Evolutionary conservation across 345 rosid species (phyloP), one percentile per base, ranked within the genome.

Genomic region (Gossypium stocksii): DNA sequence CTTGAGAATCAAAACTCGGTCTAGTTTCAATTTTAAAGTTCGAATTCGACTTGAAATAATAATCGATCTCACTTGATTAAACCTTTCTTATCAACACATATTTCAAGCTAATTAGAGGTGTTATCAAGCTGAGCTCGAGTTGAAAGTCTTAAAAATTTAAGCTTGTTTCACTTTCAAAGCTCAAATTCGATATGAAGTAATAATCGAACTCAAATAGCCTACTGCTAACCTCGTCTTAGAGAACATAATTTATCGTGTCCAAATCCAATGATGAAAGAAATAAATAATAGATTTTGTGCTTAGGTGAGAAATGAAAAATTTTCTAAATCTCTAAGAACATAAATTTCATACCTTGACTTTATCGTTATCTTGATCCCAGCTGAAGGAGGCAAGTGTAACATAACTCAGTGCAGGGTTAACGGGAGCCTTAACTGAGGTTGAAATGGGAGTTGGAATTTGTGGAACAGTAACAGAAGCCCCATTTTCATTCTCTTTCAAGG

Each of bases 321-420:
- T 51, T 51, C 16, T 51, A 53, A 44, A 44, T 23, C 7, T 25
- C 44, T 48, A 17, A 16, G 20, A 62, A 72, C 17, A 34, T 45
- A 29, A 22, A 17, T 34, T 49, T n/a, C 41, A 72, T 83, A 93
- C 99, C 98, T 93, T 95, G 77, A 93, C 89, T 86, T 90, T 95
- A 41, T 93, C 98, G 79, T 77, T 88, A 77, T 95, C 99, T 86
- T 95, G 98, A 82, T 95, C 99, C 94, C 93, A 95, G 86, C 98
- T 93, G 76, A 93, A 95, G 14, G 99, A 86, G 74, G 83, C 86
- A 13, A 95, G 89, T 3, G 97, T 77, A 5, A 74, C 71, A 69
- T 93, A 95, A 65, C 46, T 89, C 75, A 75, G 2, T 4, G 82
- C 63, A 14, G 85, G 84, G 38, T 66, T 61, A 59, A 79, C 52